Evolutionary conservation across 2,329 filamentous ascomycete genomes (phyloP).

Genomic region (Berkeleyomyces rouxiae): DNA sequence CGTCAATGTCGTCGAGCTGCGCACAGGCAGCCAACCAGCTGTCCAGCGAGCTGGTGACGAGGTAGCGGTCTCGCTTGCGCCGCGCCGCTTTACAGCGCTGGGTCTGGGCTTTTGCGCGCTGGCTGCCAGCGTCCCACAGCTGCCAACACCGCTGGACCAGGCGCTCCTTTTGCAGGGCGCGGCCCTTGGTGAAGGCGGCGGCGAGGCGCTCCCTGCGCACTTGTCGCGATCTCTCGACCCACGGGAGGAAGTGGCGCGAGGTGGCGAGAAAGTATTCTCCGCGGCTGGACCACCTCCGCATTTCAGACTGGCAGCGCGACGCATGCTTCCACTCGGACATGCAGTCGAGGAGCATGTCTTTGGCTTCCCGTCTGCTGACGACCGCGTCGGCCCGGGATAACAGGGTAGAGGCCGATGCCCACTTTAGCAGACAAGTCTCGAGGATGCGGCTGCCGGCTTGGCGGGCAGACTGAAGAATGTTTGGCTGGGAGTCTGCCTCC

Average conservation of each 20-base stretch:
- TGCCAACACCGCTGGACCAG: constrained; percentile 14
- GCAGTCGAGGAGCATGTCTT: neutral
- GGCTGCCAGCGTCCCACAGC: constrained; percentile 5
- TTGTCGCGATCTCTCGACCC: constrained; percentile 17
- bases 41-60: neutral
- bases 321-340: constrained; percentile 10
- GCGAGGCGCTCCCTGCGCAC: constrained; percentile 16
- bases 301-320: constrained; percentile 5
- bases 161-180: constrained; percentile 10
- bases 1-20: neutral
- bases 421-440: neutral
- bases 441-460: neutral
- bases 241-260: constrained; percentile 18
- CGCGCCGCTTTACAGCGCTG: constrained; percentile 2
- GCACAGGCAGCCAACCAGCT: neutral
- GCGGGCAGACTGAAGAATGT: constrained; percentile 1
- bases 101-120: neutral
- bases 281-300: constrained; percentile 14
- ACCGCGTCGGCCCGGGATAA: constrained; percentile 1
- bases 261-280: constrained; percentile 19
- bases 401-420: neutral
- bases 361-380: constrained; percentile 4
- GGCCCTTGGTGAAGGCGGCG: constrained; percentile 12
- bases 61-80: constrained; percentile 5
- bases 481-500: neutral